phyloP scores from a whole-genome alignment of 2,329 filamentous ascomycete genomes.

The Aspergillus latus region DNA sequence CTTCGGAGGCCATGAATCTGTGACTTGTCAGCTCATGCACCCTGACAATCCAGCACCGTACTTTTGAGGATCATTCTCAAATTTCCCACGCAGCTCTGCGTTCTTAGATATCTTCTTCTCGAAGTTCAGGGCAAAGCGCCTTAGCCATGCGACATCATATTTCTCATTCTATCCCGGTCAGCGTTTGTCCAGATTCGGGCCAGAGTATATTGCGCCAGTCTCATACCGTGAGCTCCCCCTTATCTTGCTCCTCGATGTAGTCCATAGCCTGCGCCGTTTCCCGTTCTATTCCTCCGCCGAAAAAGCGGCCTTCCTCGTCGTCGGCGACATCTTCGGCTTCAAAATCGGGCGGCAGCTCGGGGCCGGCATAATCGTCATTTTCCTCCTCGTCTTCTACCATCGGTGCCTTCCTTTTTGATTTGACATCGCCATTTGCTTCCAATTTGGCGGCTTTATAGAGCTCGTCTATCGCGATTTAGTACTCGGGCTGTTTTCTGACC shows the following conservation, averaged over 20 bases:
- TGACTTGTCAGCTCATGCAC: conserved; percentile 19
- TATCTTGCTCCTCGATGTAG: conserved; percentile 73
- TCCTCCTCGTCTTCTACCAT: conserved; percentile 50
- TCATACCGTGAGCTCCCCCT: conserved; percentile 48
- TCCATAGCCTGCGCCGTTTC: conserved; percentile 82
- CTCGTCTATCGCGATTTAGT: conserved; percentile 43
- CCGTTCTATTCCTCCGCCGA: conserved; percentile 82
- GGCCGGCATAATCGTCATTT: conserved; percentile 52
- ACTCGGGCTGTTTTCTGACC: background rate
- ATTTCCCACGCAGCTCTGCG: conserved; percentile 81
- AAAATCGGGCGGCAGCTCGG: conserved; percentile 57
- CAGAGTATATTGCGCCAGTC: too few species aligned
- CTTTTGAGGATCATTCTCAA: conserved; percentile 75
- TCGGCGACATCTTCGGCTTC: conserved; percentile 62
- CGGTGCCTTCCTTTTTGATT: conserved; percentile 46
- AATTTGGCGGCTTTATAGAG: conserved; percentile 62
- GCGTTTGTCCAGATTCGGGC: conserved; percentile 11
- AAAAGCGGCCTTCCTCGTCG: conserved; percentile 93
- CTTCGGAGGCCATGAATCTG: conserved; percentile 76
- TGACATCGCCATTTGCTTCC: conserved; percentile 51
- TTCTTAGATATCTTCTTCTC: conserved; percentile 92
- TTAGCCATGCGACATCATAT: conserved; percentile 80
- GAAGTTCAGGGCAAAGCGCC: conserved; percentile 76
- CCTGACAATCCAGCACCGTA: conserved; percentile 37
- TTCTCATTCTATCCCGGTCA: conserved; percentile 59